Percentiles rank a stretch among this genome's conserved stretches.
Conservation (phyloP, 768 basidiomycete genomes). For the Serendipita indica region DNA sequence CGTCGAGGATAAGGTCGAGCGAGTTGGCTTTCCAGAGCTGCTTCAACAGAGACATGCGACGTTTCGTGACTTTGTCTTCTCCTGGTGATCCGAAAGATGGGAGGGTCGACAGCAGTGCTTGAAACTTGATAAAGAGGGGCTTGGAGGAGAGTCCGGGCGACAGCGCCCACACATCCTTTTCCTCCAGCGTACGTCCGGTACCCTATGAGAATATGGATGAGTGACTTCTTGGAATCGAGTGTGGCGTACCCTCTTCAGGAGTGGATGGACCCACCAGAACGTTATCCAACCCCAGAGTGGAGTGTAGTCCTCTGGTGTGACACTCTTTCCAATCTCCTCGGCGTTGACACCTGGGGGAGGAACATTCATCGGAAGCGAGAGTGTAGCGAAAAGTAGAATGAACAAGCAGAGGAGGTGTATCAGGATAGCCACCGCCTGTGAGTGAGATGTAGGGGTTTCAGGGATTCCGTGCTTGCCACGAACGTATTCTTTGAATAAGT, state of each 20-base stretch:
- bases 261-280: constrained; percentile 14
- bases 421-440: not conserved
- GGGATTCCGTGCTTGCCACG: constrained; percentile 21
- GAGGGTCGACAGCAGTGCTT: constrained; percentile 5
- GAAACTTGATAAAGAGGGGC: constrained; percentile 11
- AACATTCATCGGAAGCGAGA: not conserved
- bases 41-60: constrained; percentile 9
- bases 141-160: constrained; percentile 13
- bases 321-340: constrained; percentile 7
- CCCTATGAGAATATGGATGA: not conserved
- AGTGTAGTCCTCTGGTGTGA: constrained; percentile 15
- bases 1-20: constrained; percentile 18
- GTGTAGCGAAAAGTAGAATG: not conserved
- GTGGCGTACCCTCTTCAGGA: constrained; percentile 11
- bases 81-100: no score
- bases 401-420: not conserved
- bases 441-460: no score
- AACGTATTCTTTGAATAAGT: constrained; percentile 36
- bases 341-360: not conserved
- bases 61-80: not conserved
- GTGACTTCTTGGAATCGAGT: not conserved
- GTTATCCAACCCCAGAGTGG: constrained; percentile 12
- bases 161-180: constrained; percentile 15
- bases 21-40: constrained; percentile 14
- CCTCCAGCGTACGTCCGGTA: constrained; percentile 8